Conservation (phyloP, 2,329 filamentous ascomycete species). For the Diaporthe humulicola region DNA sequence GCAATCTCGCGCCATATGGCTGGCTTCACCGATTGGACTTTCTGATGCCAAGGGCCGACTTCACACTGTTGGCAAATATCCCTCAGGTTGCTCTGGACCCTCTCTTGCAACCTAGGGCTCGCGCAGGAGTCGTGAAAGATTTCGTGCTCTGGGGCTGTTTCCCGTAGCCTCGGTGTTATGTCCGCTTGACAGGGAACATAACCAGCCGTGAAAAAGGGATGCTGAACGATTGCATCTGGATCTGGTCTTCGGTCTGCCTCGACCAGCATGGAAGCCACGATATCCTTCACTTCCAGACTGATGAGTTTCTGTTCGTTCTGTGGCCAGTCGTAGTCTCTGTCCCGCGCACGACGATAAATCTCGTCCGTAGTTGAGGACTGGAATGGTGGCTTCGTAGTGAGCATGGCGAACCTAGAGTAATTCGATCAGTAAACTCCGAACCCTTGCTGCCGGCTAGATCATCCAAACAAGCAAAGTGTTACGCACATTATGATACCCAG, state of each 20-base stretch:
- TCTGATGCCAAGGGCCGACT: constrained; percentile 67
- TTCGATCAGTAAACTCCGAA: constrained; percentile 45
- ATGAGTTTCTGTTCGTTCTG: constrained; percentile 77
- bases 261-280: constrained; percentile 82
- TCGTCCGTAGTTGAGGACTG: constrained; percentile 91
- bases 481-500: constrained; percentile 94
- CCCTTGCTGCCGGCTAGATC: not conserved
- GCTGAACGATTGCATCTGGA: constrained; percentile 83
- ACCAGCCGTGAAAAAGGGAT: constrained; percentile 82
- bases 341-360: constrained; percentile 80
- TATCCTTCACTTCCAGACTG: constrained; percentile 80
- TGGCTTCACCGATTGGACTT: constrained; percentile 59
- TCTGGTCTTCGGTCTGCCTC: constrained; percentile 81
- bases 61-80: constrained; percentile 70
- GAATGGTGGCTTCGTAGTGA: constrained; percentile 96
- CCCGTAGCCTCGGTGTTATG: constrained; percentile 70
- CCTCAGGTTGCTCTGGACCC: constrained; percentile 66
- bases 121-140: constrained; percentile 68
- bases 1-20: constrained; percentile 76
- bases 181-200: constrained; percentile 76
- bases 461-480: not conserved
- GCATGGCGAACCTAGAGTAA: constrained; percentile 84
- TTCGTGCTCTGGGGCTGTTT: constrained; percentile 68
- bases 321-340: constrained; percentile 86
- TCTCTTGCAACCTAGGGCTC: constrained; percentile 57